These are phyloP conservation scores for Cyberlindnera euphorbiiphila DNA, from an alignment of 805 yeast species.

Conservation along the genomic window DNA sequence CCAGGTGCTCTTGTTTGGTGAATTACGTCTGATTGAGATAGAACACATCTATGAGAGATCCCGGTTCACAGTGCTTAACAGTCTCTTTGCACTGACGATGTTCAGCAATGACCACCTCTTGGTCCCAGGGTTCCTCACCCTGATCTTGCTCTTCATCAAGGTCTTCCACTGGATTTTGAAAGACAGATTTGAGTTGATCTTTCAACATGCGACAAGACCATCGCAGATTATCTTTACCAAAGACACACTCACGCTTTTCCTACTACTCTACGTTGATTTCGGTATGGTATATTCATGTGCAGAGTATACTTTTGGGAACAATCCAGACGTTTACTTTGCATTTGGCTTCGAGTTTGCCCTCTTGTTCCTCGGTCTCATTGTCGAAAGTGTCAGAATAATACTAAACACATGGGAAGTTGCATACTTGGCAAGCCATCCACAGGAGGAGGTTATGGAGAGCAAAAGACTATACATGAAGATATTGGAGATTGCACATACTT, in stretches of 20 bases:
- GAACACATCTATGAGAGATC: constrained; percentile 69
- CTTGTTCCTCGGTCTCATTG: constrained; percentile 49
- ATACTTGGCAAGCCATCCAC: constrained; percentile 41
- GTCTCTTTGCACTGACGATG: constrained; percentile 53
- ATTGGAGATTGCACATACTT: constrained; percentile 49
- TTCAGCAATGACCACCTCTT: constrained; percentile 46
- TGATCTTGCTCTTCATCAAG: constrained; percentile 47
- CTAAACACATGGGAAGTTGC: constrained; percentile 55
- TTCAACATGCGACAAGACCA: constrained; percentile 39
- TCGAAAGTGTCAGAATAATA: constrained; percentile 41
- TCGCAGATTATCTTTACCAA: constrained; percentile 34
- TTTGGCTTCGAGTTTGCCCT: constrained; percentile 77
- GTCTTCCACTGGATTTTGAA: constrained; percentile 72
- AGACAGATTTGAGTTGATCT: constrained; percentile 43
- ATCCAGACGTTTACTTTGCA: constrained; percentile 55
- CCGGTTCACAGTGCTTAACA: constrained; percentile 60
- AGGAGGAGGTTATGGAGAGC: constrained; percentile 71
- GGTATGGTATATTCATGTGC: constrained; percentile 50
- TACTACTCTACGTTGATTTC: constrained; percentile 49
- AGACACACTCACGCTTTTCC: constrained; percentile 40
- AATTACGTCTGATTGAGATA: constrained; percentile 65
- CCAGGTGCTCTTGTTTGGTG: constrained; percentile 64
- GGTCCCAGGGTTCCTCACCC: constrained; percentile 37
- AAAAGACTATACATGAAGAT: constrained; percentile 57
- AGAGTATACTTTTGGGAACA: constrained; percentile 34